Evolutionary conservation across 306 rosid species (phyloP), one percentile per base, ranked within the genome.

Genomic region (Erythrophleum fordii): DNA sequence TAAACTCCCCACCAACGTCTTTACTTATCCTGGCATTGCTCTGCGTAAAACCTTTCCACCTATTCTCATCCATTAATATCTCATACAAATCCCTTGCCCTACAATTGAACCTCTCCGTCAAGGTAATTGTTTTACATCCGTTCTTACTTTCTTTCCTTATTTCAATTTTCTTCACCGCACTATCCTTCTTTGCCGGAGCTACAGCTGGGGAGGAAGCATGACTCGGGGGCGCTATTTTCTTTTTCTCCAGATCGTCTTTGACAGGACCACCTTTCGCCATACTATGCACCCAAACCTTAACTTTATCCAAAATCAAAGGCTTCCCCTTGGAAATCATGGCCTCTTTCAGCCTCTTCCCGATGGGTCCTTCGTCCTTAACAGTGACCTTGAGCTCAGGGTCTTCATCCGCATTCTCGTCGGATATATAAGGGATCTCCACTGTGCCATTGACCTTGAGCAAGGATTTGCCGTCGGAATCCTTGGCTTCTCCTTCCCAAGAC

Each of bases 181-280:
- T 72, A 56, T 80, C 82, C 62, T 76, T 82, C 52, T 62, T 76
- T 31, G 64, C 29, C 11, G 26, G 7, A 8, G 26, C 18, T 1
- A 17, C 42, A 1, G 79, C 34, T 0, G 77, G 49, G 1, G 71
- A 39, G 1, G 84, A 31, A 11, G 28, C 28, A n/a, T 65, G 59
- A 75, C 23, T 81, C 85, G 85, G 87, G 0, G 89, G 86, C 26
- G 73, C 69, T 2, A 83, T 64, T 84, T 91, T 91, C 86, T 89
- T 92, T 2, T 77, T 60, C 73, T 93, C 95, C 34, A 90, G 79
- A 1, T 92, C 97, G 0, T 95, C 98, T 75, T 87, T 93, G 0
- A 91, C 93, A 1, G 98, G 99, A 11, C 99, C 98, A 18, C 99
- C 99, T 52, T 75, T 90, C 0, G 98, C 93, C 98, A 95, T 95